phyloP scores from a whole-genome alignment of 768 basidiomycete genomes.

The Tulasnella sp. region DNA sequence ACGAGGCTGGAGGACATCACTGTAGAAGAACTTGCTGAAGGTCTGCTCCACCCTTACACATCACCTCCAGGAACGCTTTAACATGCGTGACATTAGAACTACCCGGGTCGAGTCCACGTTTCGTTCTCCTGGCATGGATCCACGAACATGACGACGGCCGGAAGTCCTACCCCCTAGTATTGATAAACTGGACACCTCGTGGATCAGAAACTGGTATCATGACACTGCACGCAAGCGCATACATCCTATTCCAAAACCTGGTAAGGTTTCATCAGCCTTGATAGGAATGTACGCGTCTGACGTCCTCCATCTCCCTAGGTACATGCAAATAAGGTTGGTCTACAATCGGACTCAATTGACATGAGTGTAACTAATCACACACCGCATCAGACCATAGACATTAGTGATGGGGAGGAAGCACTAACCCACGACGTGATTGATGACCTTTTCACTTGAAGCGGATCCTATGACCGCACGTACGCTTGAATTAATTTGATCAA shows the following conservation, averaged over 20 bases:
- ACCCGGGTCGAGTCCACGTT: constrained; percentile 80
- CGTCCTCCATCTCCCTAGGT: constrained; percentile 39
- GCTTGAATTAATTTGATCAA: constrained; percentile 50
- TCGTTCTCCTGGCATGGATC: constrained; percentile 77
- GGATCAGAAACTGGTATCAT: constrained; percentile 65
- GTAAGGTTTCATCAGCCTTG: constrained; percentile 38
- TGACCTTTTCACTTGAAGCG: neutral
- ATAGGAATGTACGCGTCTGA: neutral
- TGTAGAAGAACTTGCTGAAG: constrained; percentile 82
- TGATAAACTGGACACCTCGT: constrained; percentile 82
- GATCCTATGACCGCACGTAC: constrained; percentile 15
- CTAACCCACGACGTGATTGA: constrained; percentile 69
- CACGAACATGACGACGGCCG: constrained; percentile 73
- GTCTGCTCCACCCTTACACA: constrained; percentile 35
- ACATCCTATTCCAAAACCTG: constrained; percentile 68
- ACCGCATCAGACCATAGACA: constrained; percentile 49
- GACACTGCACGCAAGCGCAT: constrained; percentile 77
- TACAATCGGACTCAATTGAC: neutral
- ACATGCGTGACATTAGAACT: constrained; percentile 49
- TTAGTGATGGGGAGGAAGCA: constrained; percentile 72
- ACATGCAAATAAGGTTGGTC: constrained; percentile 53
- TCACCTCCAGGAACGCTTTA: neutral
- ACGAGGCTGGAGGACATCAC: constrained; percentile 69
- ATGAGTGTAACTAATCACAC: neutral
- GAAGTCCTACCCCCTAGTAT: constrained; percentile 72